Evolutionary conservation across 2,329 filamentous ascomycete species (phyloP).

Genomic region (Penicillium italicum): DNA sequence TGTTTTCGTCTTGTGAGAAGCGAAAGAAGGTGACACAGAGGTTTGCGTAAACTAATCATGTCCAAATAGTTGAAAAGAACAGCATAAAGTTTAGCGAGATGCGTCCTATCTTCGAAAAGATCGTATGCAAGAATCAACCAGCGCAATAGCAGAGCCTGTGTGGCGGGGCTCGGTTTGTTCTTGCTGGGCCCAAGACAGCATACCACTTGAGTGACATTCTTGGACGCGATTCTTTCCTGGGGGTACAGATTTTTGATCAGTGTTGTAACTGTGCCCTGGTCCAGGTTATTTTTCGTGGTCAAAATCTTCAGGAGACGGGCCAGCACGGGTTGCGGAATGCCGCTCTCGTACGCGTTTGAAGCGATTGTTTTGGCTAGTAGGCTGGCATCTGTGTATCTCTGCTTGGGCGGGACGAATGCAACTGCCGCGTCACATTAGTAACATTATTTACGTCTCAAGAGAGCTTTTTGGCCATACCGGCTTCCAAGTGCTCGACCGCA

Average conservation of each 20-base stretch:
- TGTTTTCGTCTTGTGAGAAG: slow-evolving; percentile 76
- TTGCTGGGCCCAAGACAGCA: slow-evolving; percentile 73
- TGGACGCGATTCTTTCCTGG: slow-evolving; percentile 57
- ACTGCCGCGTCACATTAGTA: slow-evolving; percentile 23
- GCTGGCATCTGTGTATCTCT: slow-evolving; percentile 61
- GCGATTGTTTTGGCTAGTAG: slow-evolving; percentile 61
- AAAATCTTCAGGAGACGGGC: slow-evolving; percentile 63
- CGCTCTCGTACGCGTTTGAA: slow-evolving; percentile 63
- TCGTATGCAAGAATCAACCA: slow-evolving; percentile 79
- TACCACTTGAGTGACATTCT: slow-evolving; percentile 63
- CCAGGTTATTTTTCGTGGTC: slow-evolving; percentile 64
- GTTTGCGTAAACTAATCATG: slow-evolving; percentile 68
- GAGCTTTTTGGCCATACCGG: slow-evolving; percentile 25
- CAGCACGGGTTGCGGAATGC: slow-evolving; percentile 61
- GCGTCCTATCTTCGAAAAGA: slow-evolving; percentile 59
- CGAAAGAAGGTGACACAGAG: slow-evolving; percentile 72
- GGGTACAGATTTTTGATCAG: slow-evolving; percentile 76
- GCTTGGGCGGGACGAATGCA: slow-evolving; percentile 56
- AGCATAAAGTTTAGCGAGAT: slow-evolving; percentile 67
- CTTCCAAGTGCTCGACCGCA: slow-evolving; percentile 38
- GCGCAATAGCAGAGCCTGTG: slow-evolving; percentile 68
- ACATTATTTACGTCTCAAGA: background rate
- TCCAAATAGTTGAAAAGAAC: slow-evolving; percentile 79
- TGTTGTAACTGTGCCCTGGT: slow-evolving; percentile 68
- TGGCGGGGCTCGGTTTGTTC: slow-evolving; percentile 66